phyloP scores from a whole-genome alignment of 2,329 filamentous ascomycete genomes.

The Trichoderma oligosporum region DNA sequence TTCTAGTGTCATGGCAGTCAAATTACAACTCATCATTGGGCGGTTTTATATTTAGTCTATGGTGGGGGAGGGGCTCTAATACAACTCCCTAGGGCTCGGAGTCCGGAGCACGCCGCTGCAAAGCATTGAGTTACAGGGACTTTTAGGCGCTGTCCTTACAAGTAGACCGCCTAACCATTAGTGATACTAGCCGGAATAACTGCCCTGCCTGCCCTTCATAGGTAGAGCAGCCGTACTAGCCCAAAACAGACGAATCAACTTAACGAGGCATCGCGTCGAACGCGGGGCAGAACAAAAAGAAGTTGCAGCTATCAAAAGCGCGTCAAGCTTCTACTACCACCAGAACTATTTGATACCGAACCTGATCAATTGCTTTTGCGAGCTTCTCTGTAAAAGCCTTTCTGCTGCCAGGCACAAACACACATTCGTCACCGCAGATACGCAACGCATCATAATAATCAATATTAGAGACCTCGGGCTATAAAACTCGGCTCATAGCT shows the following conservation, averaged over 20 bases:
- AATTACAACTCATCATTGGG: neutral
- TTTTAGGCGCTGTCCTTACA: neutral
- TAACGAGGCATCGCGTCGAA: slow-evolving; percentile 2
- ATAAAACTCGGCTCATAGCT: neutral
- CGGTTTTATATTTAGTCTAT: neutral
- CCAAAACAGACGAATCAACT: too few species aligned
- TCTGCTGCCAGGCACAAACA: neutral
- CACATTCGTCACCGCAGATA: too few species aligned
- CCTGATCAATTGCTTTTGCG: too few species aligned
- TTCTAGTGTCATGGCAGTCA: slow-evolving; percentile 2
- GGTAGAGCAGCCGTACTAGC: too few species aligned
- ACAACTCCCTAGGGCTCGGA: neutral
- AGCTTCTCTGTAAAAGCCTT: neutral
- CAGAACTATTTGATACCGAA: neutral
- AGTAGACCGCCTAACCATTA: too few species aligned
- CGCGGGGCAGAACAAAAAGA: slow-evolving; percentile 11
- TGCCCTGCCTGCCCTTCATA: too few species aligned
- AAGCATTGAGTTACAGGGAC: neutral
- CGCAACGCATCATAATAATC: too few species aligned
- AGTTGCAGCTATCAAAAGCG: neutral
- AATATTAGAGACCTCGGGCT: neutral
- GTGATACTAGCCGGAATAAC: too few species aligned
- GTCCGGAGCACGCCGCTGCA: slow-evolving; percentile 1
- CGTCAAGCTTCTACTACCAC: slow-evolving; percentile 10
- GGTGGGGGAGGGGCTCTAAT: neutral